Evolutionary conservation across 139 green algal species (phyloP).

Genomic region (Haematococcus lacustris): DNA sequence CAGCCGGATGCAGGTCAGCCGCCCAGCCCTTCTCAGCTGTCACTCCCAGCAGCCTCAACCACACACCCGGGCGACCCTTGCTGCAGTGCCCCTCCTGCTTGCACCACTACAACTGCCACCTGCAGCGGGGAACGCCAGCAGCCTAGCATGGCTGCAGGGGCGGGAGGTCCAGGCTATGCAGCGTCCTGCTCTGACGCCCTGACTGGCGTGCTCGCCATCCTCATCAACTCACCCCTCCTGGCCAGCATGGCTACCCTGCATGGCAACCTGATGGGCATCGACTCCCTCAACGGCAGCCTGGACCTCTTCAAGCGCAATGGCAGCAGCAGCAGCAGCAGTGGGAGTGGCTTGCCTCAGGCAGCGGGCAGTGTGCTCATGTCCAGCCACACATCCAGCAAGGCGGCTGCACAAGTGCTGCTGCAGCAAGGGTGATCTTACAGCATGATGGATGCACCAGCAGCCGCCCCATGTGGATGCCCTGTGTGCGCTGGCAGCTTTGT

Average conservation of each 20-base stretch:
- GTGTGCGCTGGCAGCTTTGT: too few species aligned
- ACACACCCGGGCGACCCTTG: background rate
- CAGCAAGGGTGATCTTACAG: too few species aligned
- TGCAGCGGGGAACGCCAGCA: background rate
- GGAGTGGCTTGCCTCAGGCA: too few species aligned
- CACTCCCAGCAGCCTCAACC: background rate
- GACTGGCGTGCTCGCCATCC: background rate
- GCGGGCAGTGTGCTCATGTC: too few species aligned
- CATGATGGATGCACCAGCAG: too few species aligned
- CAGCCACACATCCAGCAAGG: too few species aligned
- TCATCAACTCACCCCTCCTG: constrained; percentile 5
- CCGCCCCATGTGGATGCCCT: too few species aligned
- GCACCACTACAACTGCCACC: background rate
- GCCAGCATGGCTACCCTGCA: constrained; percentile 1
- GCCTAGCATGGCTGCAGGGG: background rate
- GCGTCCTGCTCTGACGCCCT: background rate
- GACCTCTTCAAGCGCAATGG: constrained; percentile 4
- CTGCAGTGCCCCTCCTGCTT: background rate
- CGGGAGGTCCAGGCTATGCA: too few species aligned
- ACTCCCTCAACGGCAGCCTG: background rate
- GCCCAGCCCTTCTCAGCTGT: too few species aligned
- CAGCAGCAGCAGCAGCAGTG: background rate
- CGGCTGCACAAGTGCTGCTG: too few species aligned
- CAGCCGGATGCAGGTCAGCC: too few species aligned
- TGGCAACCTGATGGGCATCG: background rate